Conservation (phyloP, 495 filamentous ascomycete genomes). For the Trichocladium antarcticum region DNA sequence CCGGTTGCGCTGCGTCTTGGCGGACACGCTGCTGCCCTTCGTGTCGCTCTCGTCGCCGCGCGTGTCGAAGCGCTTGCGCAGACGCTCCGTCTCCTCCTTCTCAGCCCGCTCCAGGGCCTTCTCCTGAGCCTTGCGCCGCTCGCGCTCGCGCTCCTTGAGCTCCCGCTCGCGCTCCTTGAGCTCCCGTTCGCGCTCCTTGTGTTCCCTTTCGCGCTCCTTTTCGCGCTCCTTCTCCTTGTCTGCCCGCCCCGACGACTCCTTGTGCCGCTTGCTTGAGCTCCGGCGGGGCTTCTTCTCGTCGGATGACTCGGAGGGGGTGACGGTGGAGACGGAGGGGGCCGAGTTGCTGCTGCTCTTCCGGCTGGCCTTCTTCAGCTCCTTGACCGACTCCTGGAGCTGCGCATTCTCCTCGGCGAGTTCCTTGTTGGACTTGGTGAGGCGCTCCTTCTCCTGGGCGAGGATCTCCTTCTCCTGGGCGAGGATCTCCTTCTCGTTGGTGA, state of each 20-base stretch:
- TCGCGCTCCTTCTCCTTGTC: constrained; percentile 19
- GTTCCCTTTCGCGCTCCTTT: constrained; percentile 13
- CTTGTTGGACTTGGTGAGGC: constrained; percentile 78
- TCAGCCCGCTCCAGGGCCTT: constrained; percentile 9
- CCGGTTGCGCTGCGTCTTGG: constrained; percentile 13
- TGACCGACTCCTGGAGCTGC: constrained; percentile 68
- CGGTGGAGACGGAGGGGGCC: constrained; percentile 15
- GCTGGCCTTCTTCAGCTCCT: constrained; percentile 64
- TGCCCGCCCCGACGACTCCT: constrained; percentile 10
- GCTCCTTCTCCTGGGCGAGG: constrained; percentile 38
- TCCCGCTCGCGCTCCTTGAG: constrained; percentile 10
- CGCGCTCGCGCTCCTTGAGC: constrained; percentile 9
- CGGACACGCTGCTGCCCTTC: constrained; percentile 19
- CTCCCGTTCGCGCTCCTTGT: constrained; percentile 10
- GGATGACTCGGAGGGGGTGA: constrained; percentile 15
- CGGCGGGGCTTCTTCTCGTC: constrained; percentile 24
- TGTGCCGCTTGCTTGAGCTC: constrained; percentile 19
- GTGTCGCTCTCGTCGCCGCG: constrained; percentile 25
- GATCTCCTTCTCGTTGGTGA: constrained; percentile 79
- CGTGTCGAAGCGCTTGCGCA: constrained; percentile 21
- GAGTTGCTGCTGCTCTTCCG: constrained; percentile 19
- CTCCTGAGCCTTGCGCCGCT: constrained; percentile 18
- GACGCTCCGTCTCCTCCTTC: constrained; percentile 17
- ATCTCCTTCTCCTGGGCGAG: constrained; percentile 72
- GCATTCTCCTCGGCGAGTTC: constrained; percentile 73